A percentile compares a stretch with the other conserved stretches of the same genome.
Conservation (phyloP, 2,329 filamentous ascomycete species). For the Fusarium sp. region DNA sequence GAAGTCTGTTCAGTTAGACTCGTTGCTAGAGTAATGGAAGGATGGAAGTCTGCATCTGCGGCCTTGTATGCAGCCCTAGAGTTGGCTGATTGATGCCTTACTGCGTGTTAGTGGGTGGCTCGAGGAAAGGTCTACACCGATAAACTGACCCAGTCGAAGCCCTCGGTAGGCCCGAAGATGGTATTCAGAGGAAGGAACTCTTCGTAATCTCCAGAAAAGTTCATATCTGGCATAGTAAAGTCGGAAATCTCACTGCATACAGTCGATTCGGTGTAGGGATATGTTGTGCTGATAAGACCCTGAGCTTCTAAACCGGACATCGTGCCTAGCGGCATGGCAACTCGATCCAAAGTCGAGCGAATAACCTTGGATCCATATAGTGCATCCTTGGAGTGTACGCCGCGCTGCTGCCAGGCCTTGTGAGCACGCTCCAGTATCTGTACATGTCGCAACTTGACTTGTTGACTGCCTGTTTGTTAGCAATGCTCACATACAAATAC, state of each 20-base stretch:
- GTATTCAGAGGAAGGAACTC: constrained; percentile 53
- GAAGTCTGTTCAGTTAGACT: not conserved
- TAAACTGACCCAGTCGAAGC: constrained; percentile 56
- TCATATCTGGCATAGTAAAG: constrained; percentile 22
- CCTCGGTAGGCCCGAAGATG: constrained; percentile 49
- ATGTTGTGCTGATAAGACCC: not conserved
- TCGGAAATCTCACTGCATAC: constrained; percentile 6
- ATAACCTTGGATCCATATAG: constrained; percentile 57
- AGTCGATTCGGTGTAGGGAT: constrained; percentile 3
- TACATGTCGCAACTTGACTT: constrained; percentile 51
- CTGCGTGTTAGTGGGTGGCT: constrained; percentile 11
- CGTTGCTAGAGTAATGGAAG: constrained; percentile 21
- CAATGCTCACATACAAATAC: not conserved
- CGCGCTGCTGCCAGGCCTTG: constrained; percentile 56
- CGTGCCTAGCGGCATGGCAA: constrained; percentile 41
- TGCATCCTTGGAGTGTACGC: constrained; percentile 55
- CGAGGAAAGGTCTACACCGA: not conserved
- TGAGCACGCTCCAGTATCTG: constrained; percentile 55
- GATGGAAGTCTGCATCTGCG: not conserved
- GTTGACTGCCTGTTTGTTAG: constrained; percentile 34
- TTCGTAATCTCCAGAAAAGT: constrained; percentile 46
- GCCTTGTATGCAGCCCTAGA: constrained; percentile 20
- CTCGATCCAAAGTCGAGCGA: constrained; percentile 55
- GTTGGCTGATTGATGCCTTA: constrained; percentile 48
- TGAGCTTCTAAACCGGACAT: constrained; percentile 9